phyloP scores from a whole-genome alignment of 345 rosid genomes.

The Abelmoschus esculentus region DNA sequence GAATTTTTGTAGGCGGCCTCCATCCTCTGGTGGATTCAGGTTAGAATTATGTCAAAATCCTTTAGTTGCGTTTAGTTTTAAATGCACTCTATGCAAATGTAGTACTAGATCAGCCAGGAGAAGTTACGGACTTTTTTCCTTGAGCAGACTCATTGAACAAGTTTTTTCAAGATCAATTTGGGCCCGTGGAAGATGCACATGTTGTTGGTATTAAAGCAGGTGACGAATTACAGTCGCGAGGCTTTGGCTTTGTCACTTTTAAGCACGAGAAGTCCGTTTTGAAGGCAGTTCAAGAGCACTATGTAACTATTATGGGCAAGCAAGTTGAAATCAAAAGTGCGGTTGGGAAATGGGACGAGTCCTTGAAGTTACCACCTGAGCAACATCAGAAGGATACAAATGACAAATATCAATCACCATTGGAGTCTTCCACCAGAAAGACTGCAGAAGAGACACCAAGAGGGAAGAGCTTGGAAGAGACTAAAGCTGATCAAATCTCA shows the following conservation, averaged over 20 bases:
- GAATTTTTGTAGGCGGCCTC: conserved; percentile 52
- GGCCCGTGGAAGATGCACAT: conserved; percentile 42
- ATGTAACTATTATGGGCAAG: conserved; percentile 39
- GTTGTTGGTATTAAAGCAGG: conserved; percentile 25
- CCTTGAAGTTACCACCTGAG: conserved; percentile 18
- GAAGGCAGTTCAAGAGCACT: conserved; percentile 43
- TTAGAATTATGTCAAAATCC: conserved; percentile 17
- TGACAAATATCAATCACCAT: conserved; percentile 14
- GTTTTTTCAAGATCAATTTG: conserved; percentile 39
- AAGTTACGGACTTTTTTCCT: neutral
- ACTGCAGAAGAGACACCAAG: conserved; percentile 12
- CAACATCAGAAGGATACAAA: conserved; percentile 13
- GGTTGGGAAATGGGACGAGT: conserved; percentile 22
- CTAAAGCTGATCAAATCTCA: conserved; percentile 23
- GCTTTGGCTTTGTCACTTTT: conserved; percentile 59
- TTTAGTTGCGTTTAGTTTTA: neutral
- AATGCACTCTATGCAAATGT: neutral
- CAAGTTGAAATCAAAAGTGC: conserved; percentile 51
- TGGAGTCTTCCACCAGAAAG: conserved; percentile 2
- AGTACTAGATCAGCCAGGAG: neutral
- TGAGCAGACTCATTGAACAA: conserved; percentile 34
- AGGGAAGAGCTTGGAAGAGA: conserved; percentile 16
- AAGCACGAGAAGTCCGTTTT: conserved; percentile 37
- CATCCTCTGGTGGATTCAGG: conserved; percentile 47
- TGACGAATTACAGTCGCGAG: conserved; percentile 30